These are phyloP conservation scores for Aspergillus asperescens DNA, from an alignment of 495 filamentous ascomycete genomes.

Conservation along the genomic window DNA sequence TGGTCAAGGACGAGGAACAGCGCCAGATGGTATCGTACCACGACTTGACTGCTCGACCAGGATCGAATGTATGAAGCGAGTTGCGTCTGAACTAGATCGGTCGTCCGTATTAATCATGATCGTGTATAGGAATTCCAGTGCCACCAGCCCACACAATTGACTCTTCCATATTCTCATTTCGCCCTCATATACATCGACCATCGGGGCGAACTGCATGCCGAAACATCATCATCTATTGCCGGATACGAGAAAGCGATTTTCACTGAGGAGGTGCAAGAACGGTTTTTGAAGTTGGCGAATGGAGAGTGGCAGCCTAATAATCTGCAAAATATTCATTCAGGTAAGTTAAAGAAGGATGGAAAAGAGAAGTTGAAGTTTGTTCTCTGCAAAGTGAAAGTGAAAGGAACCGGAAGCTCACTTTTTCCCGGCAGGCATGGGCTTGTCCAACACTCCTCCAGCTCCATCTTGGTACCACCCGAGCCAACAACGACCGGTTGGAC, in stretches of 20 bases:
- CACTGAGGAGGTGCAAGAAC: constrained; percentile 35
- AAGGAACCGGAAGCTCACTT: constrained; percentile 1
- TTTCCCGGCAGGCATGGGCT: constrained; percentile 7
- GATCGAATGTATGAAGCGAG: constrained; percentile 14
- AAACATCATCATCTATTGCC: constrained; percentile 34
- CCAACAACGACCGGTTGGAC: constrained; percentile 17
- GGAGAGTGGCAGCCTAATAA: constrained; percentile 18
- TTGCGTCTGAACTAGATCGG: not conserved
- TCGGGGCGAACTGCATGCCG: constrained; percentile 31
- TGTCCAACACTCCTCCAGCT: not conserved
- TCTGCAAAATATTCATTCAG: constrained; percentile 13
- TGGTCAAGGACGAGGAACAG: constrained; percentile 11
- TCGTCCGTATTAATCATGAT: constrained; percentile 6
- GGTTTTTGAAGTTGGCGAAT: constrained; percentile 31
- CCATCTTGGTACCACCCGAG: constrained; percentile 19
- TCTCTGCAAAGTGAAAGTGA: too few species aligned
- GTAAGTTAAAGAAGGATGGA: constrained; percentile 18
- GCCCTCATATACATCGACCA: constrained; percentile 39
- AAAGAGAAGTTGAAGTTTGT: not conserved
- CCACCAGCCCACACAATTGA: constrained; percentile 15
- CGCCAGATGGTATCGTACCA: constrained; percentile 17
- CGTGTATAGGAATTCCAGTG: constrained; percentile 19
- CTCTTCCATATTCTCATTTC: constrained; percentile 34
- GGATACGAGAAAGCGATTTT: constrained; percentile 36
- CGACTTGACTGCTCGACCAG: constrained; percentile 21